phyloP scores from a whole-genome alignment of 352 stramenopile species.

The Globisporangium spiculum region DNA sequence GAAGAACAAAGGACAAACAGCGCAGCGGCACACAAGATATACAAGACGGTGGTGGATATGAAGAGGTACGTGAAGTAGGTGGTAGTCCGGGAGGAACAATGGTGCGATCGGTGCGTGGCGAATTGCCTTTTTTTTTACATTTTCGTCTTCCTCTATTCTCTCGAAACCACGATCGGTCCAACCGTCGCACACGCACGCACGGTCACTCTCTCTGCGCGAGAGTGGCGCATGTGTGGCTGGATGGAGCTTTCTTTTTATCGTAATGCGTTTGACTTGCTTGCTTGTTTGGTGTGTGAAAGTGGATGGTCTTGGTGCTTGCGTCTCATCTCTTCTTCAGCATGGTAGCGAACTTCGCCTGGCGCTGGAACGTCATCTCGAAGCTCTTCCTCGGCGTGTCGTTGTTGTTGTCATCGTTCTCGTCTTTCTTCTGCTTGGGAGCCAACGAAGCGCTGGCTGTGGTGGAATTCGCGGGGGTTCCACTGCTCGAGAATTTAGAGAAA shows the following conservation, averaged over 20 bases:
- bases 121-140: background rate
- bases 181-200: background rate
- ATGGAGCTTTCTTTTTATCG: background rate
- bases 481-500: slow-evolving; percentile 23
- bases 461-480: background rate
- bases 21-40: background rate
- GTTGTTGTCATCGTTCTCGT: background rate
- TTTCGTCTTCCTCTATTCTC: background rate
- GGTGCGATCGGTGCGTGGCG: background rate
- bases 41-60: too few relatives aligned
- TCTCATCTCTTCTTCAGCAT: slow-evolving; percentile 47
- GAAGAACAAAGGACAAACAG: background rate
- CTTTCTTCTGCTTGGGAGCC: background rate
- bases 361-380: slow-evolving; percentile 47
- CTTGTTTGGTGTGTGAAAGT: background rate
- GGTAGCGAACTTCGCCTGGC: slow-evolving; percentile 47
- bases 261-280: background rate
- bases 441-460: background rate
- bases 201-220: background rate
- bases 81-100: background rate
- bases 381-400: slow-evolving; percentile 33
- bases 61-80: background rate
- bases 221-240: background rate
- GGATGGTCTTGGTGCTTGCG: background rate
- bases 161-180: background rate